Base-by-base conservation (phyloP, 768 basidiomycete species). In the Tylopilus sp. region DNA sequence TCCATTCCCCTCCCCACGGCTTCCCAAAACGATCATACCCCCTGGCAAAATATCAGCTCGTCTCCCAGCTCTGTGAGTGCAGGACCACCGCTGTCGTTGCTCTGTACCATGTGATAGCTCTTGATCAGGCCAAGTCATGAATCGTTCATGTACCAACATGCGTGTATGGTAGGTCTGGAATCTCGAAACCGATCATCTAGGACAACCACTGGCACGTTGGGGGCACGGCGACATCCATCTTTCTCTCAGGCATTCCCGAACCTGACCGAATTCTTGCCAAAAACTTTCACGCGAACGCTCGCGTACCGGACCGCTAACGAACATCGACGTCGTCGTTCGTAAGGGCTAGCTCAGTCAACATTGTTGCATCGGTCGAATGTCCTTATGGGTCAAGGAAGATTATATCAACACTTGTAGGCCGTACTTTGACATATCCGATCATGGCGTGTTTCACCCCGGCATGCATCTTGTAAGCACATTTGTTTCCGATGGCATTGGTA, bases 401-500 rank as follows among this genome's bases (percentile, higher is more conserved):
- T n/a, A n/a, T 47, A 38, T 31, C 45, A 47, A 26, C 35, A 22
- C 33, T 35, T 4, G 10, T 22, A 30, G 22, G 52, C 47, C 31
- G 47, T 44, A 30, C 41, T 4, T 39, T 18, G 42, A 12, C 15
- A 33, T 17, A 38, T n/a, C 36, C 22, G 51, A 44, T 44, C 23
- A 18, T 10, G 33, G 15, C 33, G 33, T 15, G 55, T 56, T 56
- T 56, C 47, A 46, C 20, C 25, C 28, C n/a, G 30, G 25, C 17
- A 20, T 9, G 18, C 23, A 15, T 12, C 3, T 28, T 28, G 28
- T 28, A 28, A 28, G n/a, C n/a, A 28, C 28, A 28, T 35, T 35
- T 35, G 15, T 15, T 17, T 35, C 33, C 33, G 33, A 35, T 35
- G 33, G 15, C 33, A 35, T 5, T 13, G 6, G 15, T 3, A 12